Percentiles rank a stretch among this genome's conserved stretches.
phyloP scores from a whole-genome alignment of 2,329 filamentous ascomycete genomes.

The Blastomyces silverae region DNA sequence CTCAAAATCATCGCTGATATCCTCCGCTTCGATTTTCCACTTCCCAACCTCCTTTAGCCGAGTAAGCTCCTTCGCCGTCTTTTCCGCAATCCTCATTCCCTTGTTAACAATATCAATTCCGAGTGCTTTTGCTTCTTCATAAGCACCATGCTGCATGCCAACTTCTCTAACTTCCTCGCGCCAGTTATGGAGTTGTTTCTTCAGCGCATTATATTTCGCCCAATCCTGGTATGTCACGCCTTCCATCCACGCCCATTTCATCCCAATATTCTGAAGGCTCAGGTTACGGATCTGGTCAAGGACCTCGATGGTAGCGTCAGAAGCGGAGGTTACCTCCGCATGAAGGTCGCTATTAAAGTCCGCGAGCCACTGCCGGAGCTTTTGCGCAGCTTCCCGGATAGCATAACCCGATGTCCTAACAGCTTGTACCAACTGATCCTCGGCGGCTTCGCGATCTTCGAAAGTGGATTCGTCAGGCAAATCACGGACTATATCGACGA shows the following conservation, averaged over 20 bases:
- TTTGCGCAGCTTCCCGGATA: constrained; percentile 71
- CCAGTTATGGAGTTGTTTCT: constrained; percentile 76
- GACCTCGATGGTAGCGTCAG: constrained; percentile 74
- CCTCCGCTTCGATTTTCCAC: constrained; percentile 73
- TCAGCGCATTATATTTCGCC: constrained; percentile 87
- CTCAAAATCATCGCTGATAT: constrained; percentile 72
- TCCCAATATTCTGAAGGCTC: constrained; percentile 83
- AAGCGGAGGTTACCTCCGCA: constrained; percentile 60
- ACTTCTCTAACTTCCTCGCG: constrained; percentile 71
- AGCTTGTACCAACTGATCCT: constrained; percentile 47
- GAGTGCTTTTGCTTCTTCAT: constrained; percentile 61
- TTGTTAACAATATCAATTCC: constrained; percentile 65
- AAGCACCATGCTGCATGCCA: constrained; percentile 64
- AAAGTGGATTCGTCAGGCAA: constrained; percentile 55
- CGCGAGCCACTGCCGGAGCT: constrained; percentile 68
- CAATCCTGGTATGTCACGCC: constrained; percentile 96
- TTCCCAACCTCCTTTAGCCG: constrained; percentile 74
- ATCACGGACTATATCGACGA: constrained; percentile 49
- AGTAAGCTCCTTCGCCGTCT: constrained; percentile 70
- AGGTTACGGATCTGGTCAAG: constrained; percentile 76
- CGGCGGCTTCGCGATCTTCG: constrained; percentile 46
- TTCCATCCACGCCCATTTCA: constrained; percentile 92
- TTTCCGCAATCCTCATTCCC: constrained; percentile 72
- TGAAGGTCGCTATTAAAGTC: constrained; percentile 64
- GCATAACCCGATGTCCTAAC: constrained; percentile 62